A percentile compares a stretch with the other conserved stretches of the same genome.
These are phyloP conservation scores for Chlamydomonas asymmetrica DNA, from an alignment of 139 green algal genomes.

Conservation along the genomic window DNA sequence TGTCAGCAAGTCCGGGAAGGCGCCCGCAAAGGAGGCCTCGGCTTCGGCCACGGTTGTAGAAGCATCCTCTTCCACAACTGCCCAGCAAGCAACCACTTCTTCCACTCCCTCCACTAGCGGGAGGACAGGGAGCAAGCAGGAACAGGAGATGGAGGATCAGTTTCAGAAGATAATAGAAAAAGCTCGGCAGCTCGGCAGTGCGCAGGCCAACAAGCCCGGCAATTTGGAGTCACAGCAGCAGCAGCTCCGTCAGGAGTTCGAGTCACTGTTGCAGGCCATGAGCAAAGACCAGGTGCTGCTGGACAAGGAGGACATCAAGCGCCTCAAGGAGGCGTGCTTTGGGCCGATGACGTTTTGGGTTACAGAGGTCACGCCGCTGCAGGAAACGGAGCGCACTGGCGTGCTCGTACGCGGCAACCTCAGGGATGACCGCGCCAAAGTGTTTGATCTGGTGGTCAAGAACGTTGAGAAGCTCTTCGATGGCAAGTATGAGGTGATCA, in stretches of 20 bases:
- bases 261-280: constrained; percentile 53
- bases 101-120: background rate
- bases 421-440: constrained; percentile 52
- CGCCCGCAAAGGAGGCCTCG: constrained; percentile 1
- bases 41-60: constrained; percentile 1
- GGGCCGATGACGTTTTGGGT: constrained; percentile 80
- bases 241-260: constrained; percentile 70
- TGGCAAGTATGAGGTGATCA: constrained; percentile 81
- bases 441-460: constrained; percentile 35
- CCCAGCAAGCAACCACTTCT: background rate
- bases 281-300: constrained; percentile 21
- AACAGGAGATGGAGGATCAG: constrained; percentile 28
- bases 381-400: constrained; percentile 40
- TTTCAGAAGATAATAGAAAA: constrained; percentile 49
- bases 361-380: constrained; percentile 64
- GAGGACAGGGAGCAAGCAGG: background rate
- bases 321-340: constrained; percentile 78
- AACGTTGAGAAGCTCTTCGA: constrained; percentile 53
- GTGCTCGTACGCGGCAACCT: constrained; percentile 86
- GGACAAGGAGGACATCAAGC: constrained; percentile 57
- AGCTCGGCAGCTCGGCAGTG: constrained; percentile 32
- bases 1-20: constrained; percentile 21
- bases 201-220: constrained; percentile 12
- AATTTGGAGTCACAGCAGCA: constrained; percentile 37
- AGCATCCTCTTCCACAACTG: background rate